These are phyloP conservation scores for Gynochthodes officinalis DNA, from an alignment of 257 asterid species.

Conservation along the genomic window DNA sequence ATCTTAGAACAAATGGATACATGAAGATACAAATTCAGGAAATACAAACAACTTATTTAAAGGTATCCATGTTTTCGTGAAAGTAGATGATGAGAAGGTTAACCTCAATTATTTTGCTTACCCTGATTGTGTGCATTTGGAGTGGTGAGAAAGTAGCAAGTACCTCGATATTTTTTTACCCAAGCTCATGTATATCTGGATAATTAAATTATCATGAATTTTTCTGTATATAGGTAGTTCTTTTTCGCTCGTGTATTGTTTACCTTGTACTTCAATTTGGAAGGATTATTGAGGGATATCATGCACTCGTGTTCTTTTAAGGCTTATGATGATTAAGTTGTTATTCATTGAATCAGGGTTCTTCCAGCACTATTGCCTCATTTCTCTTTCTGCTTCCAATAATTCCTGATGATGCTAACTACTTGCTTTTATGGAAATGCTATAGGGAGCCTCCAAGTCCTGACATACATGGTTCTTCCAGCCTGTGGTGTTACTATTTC, in stretches of 20 bases:
- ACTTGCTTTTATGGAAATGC: background rate
- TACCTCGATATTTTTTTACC: no score
- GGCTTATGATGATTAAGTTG: no score
- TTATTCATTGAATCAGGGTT: background rate
- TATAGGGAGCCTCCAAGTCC: background rate
- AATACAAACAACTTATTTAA: background rate
- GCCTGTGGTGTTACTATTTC: background rate
- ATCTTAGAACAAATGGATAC: background rate
- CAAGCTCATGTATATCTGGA: conserved; percentile 15
- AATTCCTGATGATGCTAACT: background rate
- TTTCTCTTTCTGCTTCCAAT: background rate
- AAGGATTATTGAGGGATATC: background rate
- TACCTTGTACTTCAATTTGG: background rate
- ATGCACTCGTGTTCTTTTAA: background rate
- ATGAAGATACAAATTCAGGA: background rate
- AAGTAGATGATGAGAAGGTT: background rate
- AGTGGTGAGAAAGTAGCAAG: conserved; percentile 8
- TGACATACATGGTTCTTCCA: background rate
- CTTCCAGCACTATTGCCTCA: background rate
- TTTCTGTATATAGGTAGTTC: conserved; percentile 13
- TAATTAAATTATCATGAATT: conserved; percentile 10
- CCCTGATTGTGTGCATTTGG: conserved; percentile 11
- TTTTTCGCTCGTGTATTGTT: background rate
- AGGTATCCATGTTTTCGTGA: background rate
- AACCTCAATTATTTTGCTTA: background rate